Conservation (phyloP, 1,284 basidiomycete species). For the Irpex lacteus region DNA sequence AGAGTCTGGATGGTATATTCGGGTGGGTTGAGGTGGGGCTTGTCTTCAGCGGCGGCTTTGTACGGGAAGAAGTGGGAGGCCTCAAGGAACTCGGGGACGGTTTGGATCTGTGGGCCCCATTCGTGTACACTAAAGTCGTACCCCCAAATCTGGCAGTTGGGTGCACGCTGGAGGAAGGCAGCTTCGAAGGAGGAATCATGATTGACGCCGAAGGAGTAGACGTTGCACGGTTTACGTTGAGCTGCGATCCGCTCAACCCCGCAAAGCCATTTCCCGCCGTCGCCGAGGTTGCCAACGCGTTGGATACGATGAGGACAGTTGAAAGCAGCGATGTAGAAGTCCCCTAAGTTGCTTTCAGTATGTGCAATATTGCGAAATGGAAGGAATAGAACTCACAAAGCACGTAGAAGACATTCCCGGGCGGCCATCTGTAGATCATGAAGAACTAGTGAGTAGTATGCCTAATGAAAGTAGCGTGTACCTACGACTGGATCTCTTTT, state of each 20-base stretch:
- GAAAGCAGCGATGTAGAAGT: constrained; percentile 62
- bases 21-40: constrained; percentile 32
- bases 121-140: constrained; percentile 49
- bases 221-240: constrained; percentile 48
- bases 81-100: constrained; percentile 24
- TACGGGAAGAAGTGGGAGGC: constrained; percentile 43
- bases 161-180: constrained; percentile 38
- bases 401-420: constrained; percentile 9
- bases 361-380: neutral
- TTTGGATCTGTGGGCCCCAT: constrained; percentile 46
- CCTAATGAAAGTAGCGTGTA: neutral
- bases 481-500: constrained; percentile 9
- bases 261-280: constrained; percentile 70
- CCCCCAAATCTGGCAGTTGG: constrained; percentile 44
- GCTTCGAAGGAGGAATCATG: constrained; percentile 52
- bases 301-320: constrained; percentile 63
- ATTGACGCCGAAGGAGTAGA: constrained; percentile 63
- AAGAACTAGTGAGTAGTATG: neutral
- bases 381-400: constrained; percentile 5
- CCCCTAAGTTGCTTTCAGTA: constrained; percentile 39
- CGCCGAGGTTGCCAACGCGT: constrained; percentile 58
- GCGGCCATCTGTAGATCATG: constrained; percentile 3
- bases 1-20: constrained; percentile 43
- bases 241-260: constrained; percentile 52
- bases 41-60: constrained; percentile 38